Evolutionary conservation across 129 eudicot genomes (phyloP).

Genomic region (Scalesia atractyloides): DNA sequence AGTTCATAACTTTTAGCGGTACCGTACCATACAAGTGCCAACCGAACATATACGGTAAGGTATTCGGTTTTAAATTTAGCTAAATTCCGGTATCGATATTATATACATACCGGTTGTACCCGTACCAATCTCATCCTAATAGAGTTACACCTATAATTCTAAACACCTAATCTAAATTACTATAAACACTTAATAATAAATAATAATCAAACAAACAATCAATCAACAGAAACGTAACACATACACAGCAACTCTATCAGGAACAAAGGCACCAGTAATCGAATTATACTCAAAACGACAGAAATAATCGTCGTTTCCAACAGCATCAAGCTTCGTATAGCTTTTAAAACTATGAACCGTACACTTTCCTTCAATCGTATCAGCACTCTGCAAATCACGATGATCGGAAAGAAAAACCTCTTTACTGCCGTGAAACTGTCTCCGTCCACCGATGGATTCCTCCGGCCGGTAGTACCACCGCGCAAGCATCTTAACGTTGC

Average conservation of each 20-base stretch:
- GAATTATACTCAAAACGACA: slow-evolving; percentile 98
- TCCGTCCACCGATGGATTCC: slow-evolving; percentile 90
- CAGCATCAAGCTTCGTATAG: slow-evolving; percentile 87
- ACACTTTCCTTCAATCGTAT: slow-evolving; percentile 89
- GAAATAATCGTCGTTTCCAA: slow-evolving; percentile 87
- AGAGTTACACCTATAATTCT: too few relatives aligned
- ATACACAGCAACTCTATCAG: slow-evolving; percentile 90
- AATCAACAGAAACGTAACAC: slow-evolving; percentile 14
- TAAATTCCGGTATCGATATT: too few relatives aligned
- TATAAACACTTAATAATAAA: neutral
- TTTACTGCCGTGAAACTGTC: slow-evolving; percentile 93
- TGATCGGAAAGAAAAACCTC: slow-evolving; percentile 93
- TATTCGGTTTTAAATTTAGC: too few relatives aligned
- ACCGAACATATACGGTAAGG: too few relatives aligned
- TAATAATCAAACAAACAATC: neutral
- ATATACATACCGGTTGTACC: too few relatives aligned
- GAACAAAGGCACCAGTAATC: slow-evolving; percentile 77
- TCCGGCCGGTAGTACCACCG: slow-evolving; percentile 97
- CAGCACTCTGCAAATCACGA: slow-evolving; percentile 79
- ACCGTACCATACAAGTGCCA: too few relatives aligned
- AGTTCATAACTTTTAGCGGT: too few relatives aligned
- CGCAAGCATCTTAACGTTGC: slow-evolving; percentile 72
- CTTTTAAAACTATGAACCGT: slow-evolving; percentile 77
- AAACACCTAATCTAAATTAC: neutral
- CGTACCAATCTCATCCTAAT: too few relatives aligned